phyloP scores from a whole-genome alignment of 148 eudicot genomes.

The Arbutus unedo region DNA sequence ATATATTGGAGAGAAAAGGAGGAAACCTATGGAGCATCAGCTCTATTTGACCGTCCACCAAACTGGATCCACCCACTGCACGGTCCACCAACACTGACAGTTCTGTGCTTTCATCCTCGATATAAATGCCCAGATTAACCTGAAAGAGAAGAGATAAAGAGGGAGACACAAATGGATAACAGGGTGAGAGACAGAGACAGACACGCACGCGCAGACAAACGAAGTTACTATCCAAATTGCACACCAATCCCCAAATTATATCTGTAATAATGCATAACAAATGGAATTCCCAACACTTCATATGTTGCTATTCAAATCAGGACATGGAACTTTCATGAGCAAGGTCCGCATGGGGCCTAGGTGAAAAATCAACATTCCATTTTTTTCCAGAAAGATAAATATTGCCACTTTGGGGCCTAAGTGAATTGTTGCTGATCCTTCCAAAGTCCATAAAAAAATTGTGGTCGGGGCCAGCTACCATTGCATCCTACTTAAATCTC shows the following conservation, averaged over 20 bases:
- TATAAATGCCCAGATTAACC: constrained; percentile 67
- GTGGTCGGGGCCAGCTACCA: background rate
- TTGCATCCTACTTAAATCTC: constrained; percentile 3
- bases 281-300: constrained; percentile 9
- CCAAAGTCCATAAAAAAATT: background rate
- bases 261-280: background rate
- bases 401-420: background rate
- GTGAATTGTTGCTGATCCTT: background rate
- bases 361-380: background rate
- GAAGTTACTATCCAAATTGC: background rate
- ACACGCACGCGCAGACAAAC: background rate
- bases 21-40: constrained; percentile 77
- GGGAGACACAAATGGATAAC: background rate
- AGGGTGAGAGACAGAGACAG: background rate
- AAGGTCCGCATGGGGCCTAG: background rate
- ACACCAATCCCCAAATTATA: background rate
- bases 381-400: background rate
- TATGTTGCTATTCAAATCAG: background rate
- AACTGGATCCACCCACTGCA: constrained; percentile 75
- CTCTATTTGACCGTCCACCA: constrained; percentile 73
- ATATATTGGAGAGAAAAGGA: background rate
- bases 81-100: constrained; percentile 76
- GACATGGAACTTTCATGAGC: background rate
- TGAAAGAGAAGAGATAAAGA: constrained; percentile 22
- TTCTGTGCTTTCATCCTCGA: constrained; percentile 57